Conservation (phyloP, 441 rosid species). For the Erodium texanum region DNA sequence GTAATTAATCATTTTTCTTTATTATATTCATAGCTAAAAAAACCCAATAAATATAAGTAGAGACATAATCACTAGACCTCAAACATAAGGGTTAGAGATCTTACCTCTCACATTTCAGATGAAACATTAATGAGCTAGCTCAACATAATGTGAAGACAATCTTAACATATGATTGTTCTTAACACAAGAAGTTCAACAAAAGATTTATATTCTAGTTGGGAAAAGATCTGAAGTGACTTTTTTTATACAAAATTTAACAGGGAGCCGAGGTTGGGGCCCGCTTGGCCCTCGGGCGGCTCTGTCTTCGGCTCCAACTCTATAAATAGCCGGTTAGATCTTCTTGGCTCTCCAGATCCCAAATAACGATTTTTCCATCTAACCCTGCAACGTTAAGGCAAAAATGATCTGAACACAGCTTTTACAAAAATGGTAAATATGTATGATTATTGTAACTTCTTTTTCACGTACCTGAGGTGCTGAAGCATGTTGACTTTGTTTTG, state of each 20-base stretch:
- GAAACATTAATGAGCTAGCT: no score
- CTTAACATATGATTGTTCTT: no score
- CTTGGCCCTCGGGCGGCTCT: not conserved
- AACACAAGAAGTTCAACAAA: no score
- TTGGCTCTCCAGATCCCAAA: constrained; percentile 72
- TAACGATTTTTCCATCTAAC: constrained; percentile 75
- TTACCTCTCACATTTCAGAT: no score
- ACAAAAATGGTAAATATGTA: not conserved
- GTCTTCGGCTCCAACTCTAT: constrained; percentile 15
- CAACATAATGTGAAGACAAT: no score
- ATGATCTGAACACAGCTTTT: not conserved
- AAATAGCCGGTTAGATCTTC: constrained; percentile 46
- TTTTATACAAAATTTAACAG: not conserved
- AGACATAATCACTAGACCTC: no score
- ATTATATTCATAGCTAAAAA: no score
- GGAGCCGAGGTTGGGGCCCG: not conserved
- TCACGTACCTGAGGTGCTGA: not conserved
- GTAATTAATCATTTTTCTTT: no score
- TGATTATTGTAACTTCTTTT: not conserved
- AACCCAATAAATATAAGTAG: no score
- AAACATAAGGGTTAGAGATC: no score
- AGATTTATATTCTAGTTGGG: not conserved
- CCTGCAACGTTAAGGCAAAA: constrained; percentile 33
- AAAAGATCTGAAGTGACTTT: not conserved
- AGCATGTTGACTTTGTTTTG: not conserved